Percentiles rank a stretch among this genome's conserved stretches.
These are phyloP conservation scores for Oryza australiensis DNA, from an alignment of 176 grass and related monocot genomes.

Conservation along the genomic window DNA sequence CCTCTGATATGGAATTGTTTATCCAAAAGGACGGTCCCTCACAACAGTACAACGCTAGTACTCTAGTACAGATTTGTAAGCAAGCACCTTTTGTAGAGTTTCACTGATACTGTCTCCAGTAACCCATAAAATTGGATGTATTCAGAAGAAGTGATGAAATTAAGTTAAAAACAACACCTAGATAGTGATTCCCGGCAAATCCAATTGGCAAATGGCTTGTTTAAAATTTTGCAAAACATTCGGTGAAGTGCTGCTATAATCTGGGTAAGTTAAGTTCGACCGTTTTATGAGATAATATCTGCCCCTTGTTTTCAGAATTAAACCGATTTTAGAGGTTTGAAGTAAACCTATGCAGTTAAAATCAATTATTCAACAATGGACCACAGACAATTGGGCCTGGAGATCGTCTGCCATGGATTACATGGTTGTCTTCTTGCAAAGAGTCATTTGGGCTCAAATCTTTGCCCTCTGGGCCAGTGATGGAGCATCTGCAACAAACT, in stretches of 20 bases:
- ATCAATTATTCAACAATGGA: slow-evolving; percentile 35
- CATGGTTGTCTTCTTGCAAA: slow-evolving; percentile 41
- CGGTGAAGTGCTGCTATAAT: neutral
- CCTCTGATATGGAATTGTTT: slow-evolving; percentile 18
- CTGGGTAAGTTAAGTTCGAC: neutral
- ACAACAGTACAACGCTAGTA: slow-evolving; percentile 10
- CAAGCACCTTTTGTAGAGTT: slow-evolving; percentile 29
- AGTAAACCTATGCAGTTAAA: neutral
- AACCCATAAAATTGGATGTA: neutral
- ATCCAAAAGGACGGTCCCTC: slow-evolving; percentile 44
- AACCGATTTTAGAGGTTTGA: neutral
- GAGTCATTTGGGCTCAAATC: slow-evolving; percentile 40
- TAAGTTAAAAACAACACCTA: neutral
- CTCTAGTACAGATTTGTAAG: slow-evolving; percentile 34
- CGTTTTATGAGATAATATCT: neutral
- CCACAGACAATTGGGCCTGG: slow-evolving; percentile 43
- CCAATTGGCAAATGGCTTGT: neutral
- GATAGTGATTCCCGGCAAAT: neutral
- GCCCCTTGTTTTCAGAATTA: neutral
- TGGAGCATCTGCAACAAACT: slow-evolving; percentile 48
- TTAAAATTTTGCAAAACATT: neutral
- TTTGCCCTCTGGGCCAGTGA: slow-evolving; percentile 42
- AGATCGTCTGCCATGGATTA: slow-evolving; percentile 30
- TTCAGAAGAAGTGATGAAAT: neutral
- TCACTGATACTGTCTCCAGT: neutral